Evolutionary conservation across 441 rosid genomes (phyloP).

Genomic region (Eruca vesicaria): DNA sequence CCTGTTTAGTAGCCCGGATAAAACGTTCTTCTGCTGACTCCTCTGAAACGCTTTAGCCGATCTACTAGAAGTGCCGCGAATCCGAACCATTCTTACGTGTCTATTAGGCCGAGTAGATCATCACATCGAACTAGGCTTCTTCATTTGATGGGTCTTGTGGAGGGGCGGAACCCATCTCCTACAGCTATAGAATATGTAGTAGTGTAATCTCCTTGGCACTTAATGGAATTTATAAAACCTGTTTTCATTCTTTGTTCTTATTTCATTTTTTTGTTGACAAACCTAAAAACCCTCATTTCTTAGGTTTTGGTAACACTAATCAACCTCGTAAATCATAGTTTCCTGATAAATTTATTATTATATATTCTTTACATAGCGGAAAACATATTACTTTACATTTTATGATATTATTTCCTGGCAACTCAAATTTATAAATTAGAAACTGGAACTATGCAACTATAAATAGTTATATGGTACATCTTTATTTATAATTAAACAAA

Average conservation of each 20-base stretch:
- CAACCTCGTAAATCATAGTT: not conserved
- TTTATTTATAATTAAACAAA: not conserved
- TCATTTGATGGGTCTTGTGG: too few relatives aligned
- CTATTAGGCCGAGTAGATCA: too few relatives aligned
- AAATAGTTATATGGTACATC: not conserved
- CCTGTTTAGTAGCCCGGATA: too few relatives aligned
- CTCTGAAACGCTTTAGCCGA: too few relatives aligned
- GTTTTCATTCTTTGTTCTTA: not conserved
- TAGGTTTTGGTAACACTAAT: not conserved
- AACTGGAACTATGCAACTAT: not conserved
- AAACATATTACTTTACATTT: not conserved
- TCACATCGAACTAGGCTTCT: too few relatives aligned
- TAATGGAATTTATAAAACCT: not conserved
- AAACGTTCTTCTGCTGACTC: too few relatives aligned
- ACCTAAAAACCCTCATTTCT: not conserved
- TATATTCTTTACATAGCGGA: not conserved
- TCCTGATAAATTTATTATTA: not conserved
- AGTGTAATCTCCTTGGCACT: not conserved
- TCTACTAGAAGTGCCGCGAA: too few relatives aligned
- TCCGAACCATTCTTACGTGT: too few relatives aligned
- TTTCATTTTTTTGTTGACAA: too few relatives aligned
- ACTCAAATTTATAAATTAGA: not conserved
- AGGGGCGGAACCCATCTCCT: too few relatives aligned
- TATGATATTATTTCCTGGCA: not conserved
- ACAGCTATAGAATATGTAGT: not conserved